Evolutionary conservation across 1,284 basidiomycete species (phyloP), one percentile per base, ranked within the genome.

Genomic region (Cryptococcus hybrid): DNA sequence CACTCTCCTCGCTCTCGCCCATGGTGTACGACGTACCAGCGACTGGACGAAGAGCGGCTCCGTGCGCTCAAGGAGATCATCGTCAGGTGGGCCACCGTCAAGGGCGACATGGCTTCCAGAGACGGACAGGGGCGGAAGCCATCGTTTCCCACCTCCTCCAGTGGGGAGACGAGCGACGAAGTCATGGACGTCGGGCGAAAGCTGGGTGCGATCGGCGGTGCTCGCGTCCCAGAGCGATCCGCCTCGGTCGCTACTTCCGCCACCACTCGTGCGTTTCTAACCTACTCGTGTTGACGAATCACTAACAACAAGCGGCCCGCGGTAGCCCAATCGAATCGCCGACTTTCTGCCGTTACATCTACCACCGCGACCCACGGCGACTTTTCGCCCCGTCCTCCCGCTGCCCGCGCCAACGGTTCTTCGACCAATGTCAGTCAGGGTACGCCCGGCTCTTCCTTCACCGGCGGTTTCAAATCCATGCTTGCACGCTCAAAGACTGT

Each of bases 391-490:
- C 69, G 64, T 24, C 67, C 70, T 5, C 36, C 30, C 36, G 42
- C 51, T 9, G 24, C 59, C 7, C 55, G 65, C 6, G 57, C 62
- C 3, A 74, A 75, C 55, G 71, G 72, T 0, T 71, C 72, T 1
- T 62, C 61, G 5, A 55, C 56, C 40, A 68, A 60, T 34, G 18
- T 47, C 53, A 13, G 42, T 47, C 35, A 35, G 43, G 8, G 45
- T 15, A 42, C 52, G 44, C 7, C 54, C 37, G 24, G 47, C 3
- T 50, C 58, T 3, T 59, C 60, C 2, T 74, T 75, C 40, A 61
- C 71, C 3, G 70, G 74, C 35, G 77, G 76, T 5, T 53, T 79
- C 55, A 79, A 79, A 60, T 78, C 76, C 9, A 76, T 78, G 67
- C 66, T 79, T 3, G 69, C 72, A 7, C 59, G 77, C 35, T 77